Base-by-base conservation (phyloP, 192 early-diverging fungal species). In the Jimgerdemannia flammicorona region DNA sequence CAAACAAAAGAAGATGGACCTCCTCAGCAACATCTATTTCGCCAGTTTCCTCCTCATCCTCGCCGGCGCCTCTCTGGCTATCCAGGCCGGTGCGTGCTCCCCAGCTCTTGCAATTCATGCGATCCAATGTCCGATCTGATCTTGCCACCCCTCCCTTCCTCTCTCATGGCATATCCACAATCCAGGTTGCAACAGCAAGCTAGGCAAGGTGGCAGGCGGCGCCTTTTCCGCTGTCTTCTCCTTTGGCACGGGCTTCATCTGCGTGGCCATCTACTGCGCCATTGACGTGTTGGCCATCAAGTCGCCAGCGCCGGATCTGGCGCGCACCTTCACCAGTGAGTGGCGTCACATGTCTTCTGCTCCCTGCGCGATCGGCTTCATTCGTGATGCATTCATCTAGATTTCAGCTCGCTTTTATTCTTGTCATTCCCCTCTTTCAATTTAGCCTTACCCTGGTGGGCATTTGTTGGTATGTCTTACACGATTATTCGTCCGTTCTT, bases 11-110 rank as follows among this genome's bases (percentile, higher is more conserved):
- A 68, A 14, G 67, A 40, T 19, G 7, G 67, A 68, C 19, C 40
- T 68, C 7, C 67, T 68, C 19, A 68, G 67, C 67, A 68, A 68
- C 19, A 19, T 68, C 67, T 68, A 14, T 2, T 68, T 68, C 18
- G 67, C 67, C 18, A 19, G 67, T 40, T 68, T 68, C 40, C 67
- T 68, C 8, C 40, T 68, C 29, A 18, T 68, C 40, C 9, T 68
- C 67, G 67, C 29, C 18, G 67, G 67, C 18, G 67, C 67, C 40
- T 6, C 1, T 68, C 67, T 68, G 9, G 67, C 67, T 2, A 0
- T 68, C 40, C 67, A 68, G 40, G 67, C 67, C 19, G 67, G 67
- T 68, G 19, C 19, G 67, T 68, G 29, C 40, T 41, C 19, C 9
- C 2, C 9, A 29, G 29, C 19, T 0, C 6, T 68, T 14, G 6